Evolutionary conservation across 805 yeast genomes (phyloP).

Genomic region (Candida glaebosa): DNA sequence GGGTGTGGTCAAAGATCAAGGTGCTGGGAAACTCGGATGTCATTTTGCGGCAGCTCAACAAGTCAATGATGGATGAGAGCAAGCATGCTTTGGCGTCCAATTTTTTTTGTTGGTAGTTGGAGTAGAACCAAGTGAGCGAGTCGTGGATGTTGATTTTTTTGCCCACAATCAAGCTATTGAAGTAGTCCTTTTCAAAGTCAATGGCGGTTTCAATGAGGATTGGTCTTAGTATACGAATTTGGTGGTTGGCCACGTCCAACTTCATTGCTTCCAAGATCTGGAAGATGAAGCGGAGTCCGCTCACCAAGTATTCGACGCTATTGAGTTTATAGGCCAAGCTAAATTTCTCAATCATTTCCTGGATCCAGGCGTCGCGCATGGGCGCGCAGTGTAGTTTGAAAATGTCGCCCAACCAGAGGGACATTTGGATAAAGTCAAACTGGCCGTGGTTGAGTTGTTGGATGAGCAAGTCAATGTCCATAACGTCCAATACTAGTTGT

Average conservation of each 20-base stretch:
- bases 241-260: constrained; percentile 92
- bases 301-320: constrained; percentile 54
- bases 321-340: constrained; percentile 45
- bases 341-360: constrained; percentile 67
- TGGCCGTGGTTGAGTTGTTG: constrained; percentile 72
- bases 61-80: constrained; percentile 50
- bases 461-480: constrained; percentile 71
- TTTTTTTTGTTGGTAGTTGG: constrained; percentile 24
- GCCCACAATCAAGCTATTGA: constrained; percentile 48
- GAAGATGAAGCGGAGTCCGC: constrained; percentile 73
- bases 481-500: constrained; percentile 58
- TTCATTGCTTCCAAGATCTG: constrained; percentile 91
- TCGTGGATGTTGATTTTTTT: constrained; percentile 58
- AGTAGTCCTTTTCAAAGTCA: constrained; percentile 85
- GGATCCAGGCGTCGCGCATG: constrained; percentile 89
- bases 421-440: constrained; percentile 67
- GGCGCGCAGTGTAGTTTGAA: constrained; percentile 94
- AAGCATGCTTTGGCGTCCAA: neutral
- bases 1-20: constrained; percentile 77
- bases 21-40: constrained; percentile 80
- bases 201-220: constrained; percentile 81
- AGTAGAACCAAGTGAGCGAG: constrained; percentile 64
- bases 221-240: constrained; percentile 81
- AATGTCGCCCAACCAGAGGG: constrained; percentile 70
- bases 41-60: constrained; percentile 77